Evolutionary conservation across 768 basidiomycete genomes (phyloP), one percentile per base, ranked within the genome.

Genomic region (Pisolithus albus): DNA sequence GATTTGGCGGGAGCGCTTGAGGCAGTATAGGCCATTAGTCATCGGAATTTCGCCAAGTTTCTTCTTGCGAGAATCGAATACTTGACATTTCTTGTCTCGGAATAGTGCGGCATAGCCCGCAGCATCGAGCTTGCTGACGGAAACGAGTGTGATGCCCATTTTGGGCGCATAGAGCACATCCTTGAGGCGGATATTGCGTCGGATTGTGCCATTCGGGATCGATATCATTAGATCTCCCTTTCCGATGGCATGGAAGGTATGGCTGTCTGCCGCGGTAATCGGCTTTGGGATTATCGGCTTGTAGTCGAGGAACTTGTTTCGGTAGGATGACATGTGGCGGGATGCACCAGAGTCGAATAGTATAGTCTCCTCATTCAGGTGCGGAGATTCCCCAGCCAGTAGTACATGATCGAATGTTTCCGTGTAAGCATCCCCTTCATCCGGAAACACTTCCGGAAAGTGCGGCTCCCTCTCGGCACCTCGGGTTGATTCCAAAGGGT

Each of bases 91-190:
- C 5, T 47, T 30, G 9, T 43, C 34, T 2, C 28, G 16, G 16
- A 57, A 57, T 5, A 57, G 30, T 13, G 51, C 44, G 0, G 43
- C 30, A 19, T 49, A 57, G 6, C 53, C 51, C 23, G 23, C 48
- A 26, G 15, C 23, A 15, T 49, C 26, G 4, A 49, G 6, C 16
- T 28, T 49, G 38, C 10, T 46, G 15, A 65, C 54, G 0, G 66
- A 65, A 13, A 65, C 32, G 0, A 66, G 54, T 3, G 52, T 62
- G 44, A 56, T 51, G 8, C 50, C 61, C 36, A 60, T 55, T 4
- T 51, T 45, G 2, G 58, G 59, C 5, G 56, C 53, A 18, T 67
- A 56, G 13, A 65, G 48, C 1, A 46, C 11, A 16, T 46, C 32
- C 7, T 23, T 10, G 18, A 46, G 46, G 6, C 8, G 30, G 4